Conservation (phyloP, 2,329 filamentous ascomycete species). For the Penicillium verrucosum region DNA sequence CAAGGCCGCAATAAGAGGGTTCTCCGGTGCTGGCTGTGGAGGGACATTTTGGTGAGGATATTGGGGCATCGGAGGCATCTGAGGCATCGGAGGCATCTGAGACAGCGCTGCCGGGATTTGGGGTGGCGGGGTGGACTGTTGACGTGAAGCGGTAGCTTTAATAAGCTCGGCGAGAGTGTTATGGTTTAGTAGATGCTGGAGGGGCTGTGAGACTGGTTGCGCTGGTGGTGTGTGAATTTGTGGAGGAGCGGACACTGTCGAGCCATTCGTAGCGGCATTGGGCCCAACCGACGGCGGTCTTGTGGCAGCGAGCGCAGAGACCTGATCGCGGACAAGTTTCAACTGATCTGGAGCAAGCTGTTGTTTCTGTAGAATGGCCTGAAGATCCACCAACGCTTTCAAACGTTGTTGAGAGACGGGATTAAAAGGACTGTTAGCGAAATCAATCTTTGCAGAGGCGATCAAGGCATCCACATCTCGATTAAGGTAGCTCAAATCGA, state of each 20-base stretch:
- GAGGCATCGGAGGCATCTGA: slow-evolving; percentile 54
- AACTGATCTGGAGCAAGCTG: slow-evolving; percentile 77
- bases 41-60: slow-evolving; percentile 57
- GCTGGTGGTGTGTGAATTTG: slow-evolving; percentile 43
- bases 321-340: slow-evolving; percentile 78
- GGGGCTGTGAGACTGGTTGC: slow-evolving; percentile 35
- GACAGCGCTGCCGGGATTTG: slow-evolving; percentile 45
- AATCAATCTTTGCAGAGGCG: slow-evolving; percentile 66
- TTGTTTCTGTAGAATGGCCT: slow-evolving; percentile 73
- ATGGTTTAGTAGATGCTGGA: slow-evolving; percentile 41
- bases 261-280: slow-evolving; percentile 16
- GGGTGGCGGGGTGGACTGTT: slow-evolving; percentile 46
- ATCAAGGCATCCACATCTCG: slow-evolving; percentile 80
- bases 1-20: slow-evolving; percentile 64
- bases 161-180: slow-evolving; percentile 46
- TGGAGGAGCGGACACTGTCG: slow-evolving; percentile 32
- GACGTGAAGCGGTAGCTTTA: slow-evolving; percentile 42
- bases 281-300: slow-evolving; percentile 20
- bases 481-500: slow-evolving; percentile 69
- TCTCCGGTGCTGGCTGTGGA: slow-evolving; percentile 52
- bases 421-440: slow-evolving; percentile 74
- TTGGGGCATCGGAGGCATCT: slow-evolving; percentile 56
- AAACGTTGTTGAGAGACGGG: slow-evolving; percentile 71
- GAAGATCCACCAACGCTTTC: slow-evolving; percentile 80
- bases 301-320: slow-evolving; percentile 66